A percentile compares a stretch with the other conserved stretches of the same genome.
phyloP scores from a whole-genome alignment of 495 filamentous ascomycete genomes.

The Neurospora tetrasperma region DNA sequence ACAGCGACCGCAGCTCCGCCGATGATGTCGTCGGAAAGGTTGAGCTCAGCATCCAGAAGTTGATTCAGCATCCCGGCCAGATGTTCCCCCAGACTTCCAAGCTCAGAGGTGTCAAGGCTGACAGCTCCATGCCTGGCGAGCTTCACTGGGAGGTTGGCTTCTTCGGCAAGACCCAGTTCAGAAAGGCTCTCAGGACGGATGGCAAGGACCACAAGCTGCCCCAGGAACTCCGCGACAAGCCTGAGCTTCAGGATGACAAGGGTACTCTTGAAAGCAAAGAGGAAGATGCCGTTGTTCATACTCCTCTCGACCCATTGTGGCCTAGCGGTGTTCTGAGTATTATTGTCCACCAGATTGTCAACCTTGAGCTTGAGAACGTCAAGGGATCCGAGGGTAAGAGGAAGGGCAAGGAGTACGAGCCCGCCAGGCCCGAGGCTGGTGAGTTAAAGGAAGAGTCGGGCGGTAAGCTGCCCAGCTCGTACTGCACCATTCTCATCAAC shows the following conservation, averaged over 20 bases:
- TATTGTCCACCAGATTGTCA: slow-evolving; percentile 89
- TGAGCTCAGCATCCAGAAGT: slow-evolving; percentile 82
- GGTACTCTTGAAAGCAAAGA: slow-evolving; percentile 62
- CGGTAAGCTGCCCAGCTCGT: slow-evolving; percentile 69
- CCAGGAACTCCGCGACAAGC: slow-evolving; percentile 55
- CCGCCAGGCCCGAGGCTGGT: slow-evolving; percentile 71
- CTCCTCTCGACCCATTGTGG: slow-evolving; percentile 89
- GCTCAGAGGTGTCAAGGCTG: slow-evolving; percentile 68
- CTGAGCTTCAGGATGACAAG: slow-evolving; percentile 79
- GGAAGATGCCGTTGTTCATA: slow-evolving; percentile 79
- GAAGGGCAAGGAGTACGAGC: slow-evolving; percentile 78
- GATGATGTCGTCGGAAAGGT: slow-evolving; percentile 94
- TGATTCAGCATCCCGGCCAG: slow-evolving; percentile 84
- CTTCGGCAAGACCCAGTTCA: slow-evolving; percentile 80
- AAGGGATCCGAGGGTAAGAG: slow-evolving; percentile 57
- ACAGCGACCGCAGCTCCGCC: slow-evolving; percentile 76
- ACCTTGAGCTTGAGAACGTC: slow-evolving; percentile 77
- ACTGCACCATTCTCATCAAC: slow-evolving; percentile 84
- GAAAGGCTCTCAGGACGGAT: slow-evolving; percentile 71
- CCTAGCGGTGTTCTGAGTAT: slow-evolving; percentile 77
- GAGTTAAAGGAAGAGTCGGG: slow-evolving; percentile 74
- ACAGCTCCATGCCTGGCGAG: slow-evolving; percentile 82
- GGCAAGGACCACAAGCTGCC: slow-evolving; percentile 74
- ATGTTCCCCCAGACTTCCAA: slow-evolving; percentile 91
- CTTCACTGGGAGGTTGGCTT: slow-evolving; percentile 94